Percentiles rank a stretch among this genome's conserved stretches.
phyloP scores from a whole-genome alignment of 768 basidiomycete genomes.

The Lactarius akahatsu region DNA sequence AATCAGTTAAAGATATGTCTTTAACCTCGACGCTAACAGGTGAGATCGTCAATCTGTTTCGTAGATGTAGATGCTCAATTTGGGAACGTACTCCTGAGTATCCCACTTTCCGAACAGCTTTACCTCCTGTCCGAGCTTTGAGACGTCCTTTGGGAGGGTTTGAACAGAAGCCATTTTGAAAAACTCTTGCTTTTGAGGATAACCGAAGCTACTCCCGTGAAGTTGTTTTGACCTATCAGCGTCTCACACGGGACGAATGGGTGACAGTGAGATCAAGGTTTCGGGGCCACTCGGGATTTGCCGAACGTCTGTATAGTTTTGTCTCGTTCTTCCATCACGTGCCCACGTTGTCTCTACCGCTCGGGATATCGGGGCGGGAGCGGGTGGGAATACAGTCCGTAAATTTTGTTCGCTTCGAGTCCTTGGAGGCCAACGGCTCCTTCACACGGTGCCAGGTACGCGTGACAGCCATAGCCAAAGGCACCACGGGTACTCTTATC shows the following conservation, averaged over 20 bases:
- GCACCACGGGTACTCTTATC: background rate
- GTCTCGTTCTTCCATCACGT: constrained; percentile 3
- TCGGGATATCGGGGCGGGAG: background rate
- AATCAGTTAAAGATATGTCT: constrained; percentile 98
- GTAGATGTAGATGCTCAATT: background rate
- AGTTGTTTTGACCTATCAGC: background rate
- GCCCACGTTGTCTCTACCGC: background rate
- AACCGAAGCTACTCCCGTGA: background rate
- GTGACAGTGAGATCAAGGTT: constrained; percentile 14
- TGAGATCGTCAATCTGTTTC: background rate
- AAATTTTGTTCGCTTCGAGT: no score
- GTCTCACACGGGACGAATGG: background rate
- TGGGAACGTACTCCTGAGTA: constrained; percentile 79
- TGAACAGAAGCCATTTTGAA: constrained; percentile 60
- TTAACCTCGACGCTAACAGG: constrained; percentile 87
- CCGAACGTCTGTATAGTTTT: constrained; percentile 17
- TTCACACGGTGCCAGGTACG: no score
- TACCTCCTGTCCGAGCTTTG: constrained; percentile 78
- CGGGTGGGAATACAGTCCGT: background rate
- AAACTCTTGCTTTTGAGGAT: background rate
- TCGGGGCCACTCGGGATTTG: constrained; percentile 18
- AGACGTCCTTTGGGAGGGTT: constrained; percentile 80
- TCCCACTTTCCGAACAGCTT: constrained; percentile 99
- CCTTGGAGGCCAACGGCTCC: no score
- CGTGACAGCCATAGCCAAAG: no score